Conservation (phyloP, 177 flowering plant species). For the Vitis hybrid region DNA sequence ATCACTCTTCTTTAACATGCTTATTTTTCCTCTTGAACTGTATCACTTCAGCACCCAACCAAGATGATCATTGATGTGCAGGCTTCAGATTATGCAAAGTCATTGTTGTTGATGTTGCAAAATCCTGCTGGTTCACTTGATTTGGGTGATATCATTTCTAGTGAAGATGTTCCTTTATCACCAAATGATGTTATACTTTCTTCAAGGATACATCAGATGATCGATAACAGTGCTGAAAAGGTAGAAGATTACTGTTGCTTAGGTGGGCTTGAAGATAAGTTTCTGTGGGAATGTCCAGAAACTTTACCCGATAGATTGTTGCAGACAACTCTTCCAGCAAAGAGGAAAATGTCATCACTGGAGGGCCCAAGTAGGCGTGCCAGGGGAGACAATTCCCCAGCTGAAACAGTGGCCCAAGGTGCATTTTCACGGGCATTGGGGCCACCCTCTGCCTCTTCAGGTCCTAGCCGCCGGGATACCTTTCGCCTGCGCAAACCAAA, state of each 20-base stretch:
- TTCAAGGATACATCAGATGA: slow-evolving; percentile 31
- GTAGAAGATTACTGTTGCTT: slow-evolving; percentile 34
- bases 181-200: slow-evolving; percentile 28
- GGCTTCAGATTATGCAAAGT: slow-evolving; percentile 52
- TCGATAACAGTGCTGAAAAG: slow-evolving; percentile 36
- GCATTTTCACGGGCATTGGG: slow-evolving; percentile 60
- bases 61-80: slow-evolving; percentile 18
- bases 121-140: slow-evolving; percentile 36
- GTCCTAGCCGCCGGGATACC: slow-evolving; percentile 78
- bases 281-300: slow-evolving; percentile 97
- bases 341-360: slow-evolving; percentile 66
- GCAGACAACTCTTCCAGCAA: slow-evolving; percentile 44
- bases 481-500: slow-evolving; percentile 96
- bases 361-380: slow-evolving; percentile 71
- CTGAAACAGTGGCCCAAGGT: slow-evolving; percentile 46
- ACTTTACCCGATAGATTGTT: slow-evolving; percentile 66
- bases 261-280: slow-evolving; percentile 62
- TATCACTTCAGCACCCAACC: neutral
- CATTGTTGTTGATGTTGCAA: slow-evolving; percentile 57
- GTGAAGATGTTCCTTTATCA: slow-evolving; percentile 18
- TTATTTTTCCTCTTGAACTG: neutral
- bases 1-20: neutral
- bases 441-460: slow-evolving; percentile 46
- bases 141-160: slow-evolving; percentile 32
- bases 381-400: slow-evolving; percentile 57